Percentiles rank a stretch among this genome's conserved stretches.
phyloP scores from a whole-genome alignment of 176 grass and related monocot genomes.

The Ampelocalamus luodianensis region DNA sequence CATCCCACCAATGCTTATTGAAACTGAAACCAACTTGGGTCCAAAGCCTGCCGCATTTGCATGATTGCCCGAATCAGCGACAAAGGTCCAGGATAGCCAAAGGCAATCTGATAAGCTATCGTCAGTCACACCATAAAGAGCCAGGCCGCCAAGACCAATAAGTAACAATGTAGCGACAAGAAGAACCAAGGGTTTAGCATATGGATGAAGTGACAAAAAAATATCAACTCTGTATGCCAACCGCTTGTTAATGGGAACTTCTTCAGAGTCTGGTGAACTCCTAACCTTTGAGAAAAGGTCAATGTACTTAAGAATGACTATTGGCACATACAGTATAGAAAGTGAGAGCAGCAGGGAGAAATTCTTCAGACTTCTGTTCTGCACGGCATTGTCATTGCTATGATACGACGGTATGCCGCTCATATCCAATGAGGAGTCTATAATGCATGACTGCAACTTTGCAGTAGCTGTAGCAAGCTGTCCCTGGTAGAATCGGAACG shows the following conservation, averaged over 20 bases:
- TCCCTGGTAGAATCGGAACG: conserved; percentile 41
- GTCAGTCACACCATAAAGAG: conserved; percentile 70
- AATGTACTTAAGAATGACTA: conserved; percentile 60
- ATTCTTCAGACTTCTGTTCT: conserved; percentile 55
- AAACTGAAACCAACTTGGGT: conserved; percentile 76
- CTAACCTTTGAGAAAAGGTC: conserved; percentile 45
- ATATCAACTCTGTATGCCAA: conserved; percentile 75
- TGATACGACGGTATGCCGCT: conserved; percentile 1
- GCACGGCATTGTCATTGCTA: conserved; percentile 20
- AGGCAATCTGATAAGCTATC: conserved; percentile 69
- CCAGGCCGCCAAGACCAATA: conserved; percentile 65
- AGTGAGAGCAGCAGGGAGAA: conserved; percentile 55
- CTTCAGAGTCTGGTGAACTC: conserved; percentile 50
- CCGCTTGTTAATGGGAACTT: conserved; percentile 64
- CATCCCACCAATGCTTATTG: conserved; percentile 81
- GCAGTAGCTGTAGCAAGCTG: conserved; percentile 47
- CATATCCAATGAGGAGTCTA: conserved; percentile 38
- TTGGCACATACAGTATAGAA: conserved; percentile 42
- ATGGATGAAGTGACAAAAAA: conserved; percentile 71
- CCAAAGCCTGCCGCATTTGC: conserved; percentile 62
- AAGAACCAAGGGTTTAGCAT: conserved; percentile 73
- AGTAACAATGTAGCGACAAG: conserved; percentile 71
- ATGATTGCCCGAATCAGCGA: conserved; percentile 81
- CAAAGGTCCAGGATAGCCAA: conserved; percentile 76
- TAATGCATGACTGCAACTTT: conserved; percentile 52